phyloP scores from a whole-genome alignment of 1,139 yeast species.

The Saccharomyces pastorianus region DNA sequence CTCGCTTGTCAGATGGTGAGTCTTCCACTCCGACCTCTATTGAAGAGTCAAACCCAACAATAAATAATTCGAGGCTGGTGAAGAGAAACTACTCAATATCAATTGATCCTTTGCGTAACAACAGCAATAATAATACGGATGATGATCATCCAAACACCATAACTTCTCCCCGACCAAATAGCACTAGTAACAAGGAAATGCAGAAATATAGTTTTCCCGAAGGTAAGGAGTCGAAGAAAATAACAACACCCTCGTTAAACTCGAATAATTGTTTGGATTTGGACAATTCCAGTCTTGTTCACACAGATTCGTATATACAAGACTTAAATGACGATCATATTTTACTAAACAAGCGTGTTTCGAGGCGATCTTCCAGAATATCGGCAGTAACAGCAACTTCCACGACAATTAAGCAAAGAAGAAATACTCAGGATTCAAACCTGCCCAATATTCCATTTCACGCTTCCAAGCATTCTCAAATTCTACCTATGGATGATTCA shows the following conservation, averaged over 20 bases:
- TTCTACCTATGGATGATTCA: constrained; percentile 21
- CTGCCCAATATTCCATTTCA: constrained; percentile 24
- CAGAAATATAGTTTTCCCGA: background rate
- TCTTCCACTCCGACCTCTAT: constrained; percentile 23
- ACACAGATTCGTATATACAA: constrained; percentile 26
- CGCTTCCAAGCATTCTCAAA: constrained; percentile 29
- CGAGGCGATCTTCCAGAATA: constrained; percentile 12
- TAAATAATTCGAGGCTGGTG: background rate
- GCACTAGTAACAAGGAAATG: background rate
- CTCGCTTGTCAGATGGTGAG: constrained; percentile 15
- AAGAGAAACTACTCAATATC: constrained; percentile 1
- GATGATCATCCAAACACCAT: background rate
- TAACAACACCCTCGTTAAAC: background rate
- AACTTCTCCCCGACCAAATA: background rate
- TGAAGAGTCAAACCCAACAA: constrained; percentile 11
- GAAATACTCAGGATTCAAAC: constrained; percentile 14
- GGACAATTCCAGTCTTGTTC: constrained; percentile 12
- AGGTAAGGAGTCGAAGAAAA: background rate
- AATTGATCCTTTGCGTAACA: background rate
- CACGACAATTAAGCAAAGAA: constrained; percentile 4
- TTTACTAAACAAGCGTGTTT: constrained; percentile 17
- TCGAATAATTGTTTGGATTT: background rate
- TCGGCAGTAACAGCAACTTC: background rate
- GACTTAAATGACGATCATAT: constrained; percentile 18
- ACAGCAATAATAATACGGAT: background rate